phyloP scores from a whole-genome alignment of 352 stramenopile species.

The Globisporangium lucens region DNA sequence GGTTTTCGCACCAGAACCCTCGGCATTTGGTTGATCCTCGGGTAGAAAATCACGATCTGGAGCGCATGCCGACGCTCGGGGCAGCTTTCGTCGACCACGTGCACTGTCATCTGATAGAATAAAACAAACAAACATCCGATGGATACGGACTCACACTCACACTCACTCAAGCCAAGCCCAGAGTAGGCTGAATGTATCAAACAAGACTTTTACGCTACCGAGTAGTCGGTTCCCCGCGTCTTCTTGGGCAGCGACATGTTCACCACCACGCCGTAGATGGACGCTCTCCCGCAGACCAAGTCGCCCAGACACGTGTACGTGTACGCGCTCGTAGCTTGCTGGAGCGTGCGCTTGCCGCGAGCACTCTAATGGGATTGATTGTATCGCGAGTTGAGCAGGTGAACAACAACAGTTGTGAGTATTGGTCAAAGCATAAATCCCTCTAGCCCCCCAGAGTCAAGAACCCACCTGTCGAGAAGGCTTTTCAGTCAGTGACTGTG shows the following conservation, averaged over 20 bases:
- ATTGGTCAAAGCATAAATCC: not conserved
- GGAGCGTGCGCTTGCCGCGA: slow-evolving; percentile 51
- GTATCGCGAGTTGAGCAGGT: not conserved
- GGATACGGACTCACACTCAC: not conserved
- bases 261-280: slow-evolving; percentile 68
- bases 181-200: not conserved
- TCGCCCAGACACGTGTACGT: slow-evolving; percentile 57
- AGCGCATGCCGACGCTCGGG: slow-evolving; percentile 49
- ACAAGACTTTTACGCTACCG: slow-evolving; percentile 25
- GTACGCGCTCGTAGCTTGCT: slow-evolving; percentile 35
- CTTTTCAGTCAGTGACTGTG: not conserved
- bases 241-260: slow-evolving; percentile 73
- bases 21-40: slow-evolving; percentile 54
- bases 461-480: not conserved
- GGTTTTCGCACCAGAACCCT: slow-evolving; percentile 46
- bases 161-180: not conserved
- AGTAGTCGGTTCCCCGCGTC: slow-evolving; percentile 54
- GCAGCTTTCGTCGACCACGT: slow-evolving; percentile 62
- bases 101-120: slow-evolving; percentile 57
- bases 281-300: slow-evolving; percentile 51
- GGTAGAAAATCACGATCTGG: slow-evolving; percentile 66
- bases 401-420: not conserved
- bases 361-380: slow-evolving; percentile 17
- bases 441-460: not conserved
- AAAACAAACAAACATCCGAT: not conserved